Conservation (phyloP, 2,329 filamentous ascomycete species). For the Peltaster fructicola region DNA sequence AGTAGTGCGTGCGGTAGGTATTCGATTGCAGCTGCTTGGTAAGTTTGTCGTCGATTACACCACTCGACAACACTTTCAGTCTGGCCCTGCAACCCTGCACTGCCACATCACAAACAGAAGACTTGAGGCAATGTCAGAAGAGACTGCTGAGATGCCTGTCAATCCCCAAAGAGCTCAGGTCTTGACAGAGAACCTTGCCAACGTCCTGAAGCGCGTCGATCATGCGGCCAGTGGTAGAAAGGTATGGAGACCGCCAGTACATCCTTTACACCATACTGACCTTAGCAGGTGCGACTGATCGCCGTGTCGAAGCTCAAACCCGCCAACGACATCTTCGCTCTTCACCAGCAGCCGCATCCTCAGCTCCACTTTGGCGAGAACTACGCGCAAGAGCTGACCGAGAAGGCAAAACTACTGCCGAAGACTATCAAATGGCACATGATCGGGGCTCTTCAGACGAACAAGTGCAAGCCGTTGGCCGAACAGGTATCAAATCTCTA, state of each 20-base stretch:
- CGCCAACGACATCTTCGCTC: conserved; percentile 70
- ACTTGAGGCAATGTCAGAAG: conserved; percentile 3
- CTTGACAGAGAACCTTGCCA: conserved; percentile 27
- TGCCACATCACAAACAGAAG: no score
- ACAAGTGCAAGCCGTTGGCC: conserved; percentile 77
- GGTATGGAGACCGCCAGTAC: conserved; percentile 4
- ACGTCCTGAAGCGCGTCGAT: conserved; percentile 24
- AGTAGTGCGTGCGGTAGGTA: no score
- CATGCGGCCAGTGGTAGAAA: conserved; percentile 12
- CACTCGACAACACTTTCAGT: no score
- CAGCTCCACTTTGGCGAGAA: conserved; percentile 82
- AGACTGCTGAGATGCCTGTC: conserved; percentile 15
- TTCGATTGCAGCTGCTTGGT: no score
- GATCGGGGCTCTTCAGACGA: conserved; percentile 84
- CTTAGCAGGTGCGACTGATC: conserved; percentile 67
- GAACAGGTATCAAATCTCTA: conserved; percentile 72
- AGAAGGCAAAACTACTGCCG: conserved; percentile 71
- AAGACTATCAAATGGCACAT: conserved; percentile 78
- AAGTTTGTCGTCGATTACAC: no score
- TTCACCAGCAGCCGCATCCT: conserved; percentile 41
- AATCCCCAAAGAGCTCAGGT: conserved; percentile 27
- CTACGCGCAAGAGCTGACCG: conserved; percentile 62
- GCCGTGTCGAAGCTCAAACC: conserved; percentile 96
- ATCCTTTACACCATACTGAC: conserved; percentile 4
- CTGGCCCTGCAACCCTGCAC: no score